phyloP scores from a whole-genome alignment of 257 asterid species.

The Capsicum chinense region DNA sequence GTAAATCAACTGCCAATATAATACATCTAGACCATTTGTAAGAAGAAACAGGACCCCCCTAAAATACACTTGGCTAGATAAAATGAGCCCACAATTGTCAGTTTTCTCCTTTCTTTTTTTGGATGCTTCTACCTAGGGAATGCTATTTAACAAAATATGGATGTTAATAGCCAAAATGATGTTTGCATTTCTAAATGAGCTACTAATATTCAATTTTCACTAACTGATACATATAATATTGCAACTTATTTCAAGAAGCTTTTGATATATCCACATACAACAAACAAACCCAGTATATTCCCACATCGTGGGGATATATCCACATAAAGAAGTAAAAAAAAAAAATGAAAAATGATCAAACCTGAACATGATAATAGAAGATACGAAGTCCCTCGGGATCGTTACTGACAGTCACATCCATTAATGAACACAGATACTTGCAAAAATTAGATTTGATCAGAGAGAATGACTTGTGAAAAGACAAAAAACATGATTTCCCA shows the following conservation, averaged over 20 bases:
- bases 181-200: neutral
- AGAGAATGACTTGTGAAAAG: neutral
- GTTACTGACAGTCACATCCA: slow-evolving; percentile 89
- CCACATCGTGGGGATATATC: no score
- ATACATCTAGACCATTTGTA: neutral
- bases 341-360: slow-evolving; percentile 19
- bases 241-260: neutral
- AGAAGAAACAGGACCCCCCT: neutral
- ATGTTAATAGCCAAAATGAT: neutral
- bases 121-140: neutral
- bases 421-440: slow-evolving; percentile 51
- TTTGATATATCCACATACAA: neutral
- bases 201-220: neutral
- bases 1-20: no score
- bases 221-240: neutral
- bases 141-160: neutral
- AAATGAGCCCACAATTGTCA: neutral
- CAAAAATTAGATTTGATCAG: no score
- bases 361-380: slow-evolving; percentile 99
- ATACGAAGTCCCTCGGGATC: slow-evolving; percentile 95
- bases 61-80: neutral
- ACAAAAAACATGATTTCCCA: neutral
- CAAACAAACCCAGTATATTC: no score
- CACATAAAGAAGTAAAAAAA: neutral
- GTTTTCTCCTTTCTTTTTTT: neutral